Base-by-base conservation (phyloP, 2,329 filamentous ascomycete genomes). In the Apiospora koreana region DNA sequence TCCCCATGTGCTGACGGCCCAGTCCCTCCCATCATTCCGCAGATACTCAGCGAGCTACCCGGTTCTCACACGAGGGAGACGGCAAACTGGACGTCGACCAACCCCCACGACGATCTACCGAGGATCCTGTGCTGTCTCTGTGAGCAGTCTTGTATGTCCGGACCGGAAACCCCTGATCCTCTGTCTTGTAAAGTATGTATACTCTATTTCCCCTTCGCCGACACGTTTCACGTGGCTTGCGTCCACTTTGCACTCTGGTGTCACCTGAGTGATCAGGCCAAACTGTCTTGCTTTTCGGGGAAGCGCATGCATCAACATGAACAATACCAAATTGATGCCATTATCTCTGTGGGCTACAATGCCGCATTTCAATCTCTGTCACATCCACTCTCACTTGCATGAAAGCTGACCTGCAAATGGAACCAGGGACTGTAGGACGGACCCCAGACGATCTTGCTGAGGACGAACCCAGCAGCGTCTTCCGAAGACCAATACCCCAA, bases 401-500 rank as follows among this genome's bases (percentile, higher is more conserved):
- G 54, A 38, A 62, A 12, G 31, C 54, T 38, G 54, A 62, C 54
- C 6, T 14, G 18, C 54, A 3, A 62, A 62, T 62, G 28, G 31
- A 38, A 38, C 6, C 9, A 62, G 54, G 54, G 54, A 62, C 54
- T 62, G 31, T 62, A 62, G 54, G 54, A 62, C 54, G 54, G 31
- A 23, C 4, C 54, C 31, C 21, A 35, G 54, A 62, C 54, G 31
- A 38, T 62, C 31, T 38, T 62, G 54, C 54, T 38, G 31, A 62
- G 54, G 31, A 62, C 18, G 31, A 14, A 23, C 38, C 31, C 54
- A 31, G 42, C 65, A 46, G 65, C 65, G 41, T 67, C 65, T 46
- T 31, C 21, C 65, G 65, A 67, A 46, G 65, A 43, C 65, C n/a
- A 45, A 38, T 9, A 68, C 35, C 71, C 71, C 71, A 67, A 67